A percentile compares a stretch with the other conserved stretches of the same genome.
Evolutionary conservation across 768 basidiomycete species (phyloP).

Genomic region (Asterophora lycoperdoides): DNA sequence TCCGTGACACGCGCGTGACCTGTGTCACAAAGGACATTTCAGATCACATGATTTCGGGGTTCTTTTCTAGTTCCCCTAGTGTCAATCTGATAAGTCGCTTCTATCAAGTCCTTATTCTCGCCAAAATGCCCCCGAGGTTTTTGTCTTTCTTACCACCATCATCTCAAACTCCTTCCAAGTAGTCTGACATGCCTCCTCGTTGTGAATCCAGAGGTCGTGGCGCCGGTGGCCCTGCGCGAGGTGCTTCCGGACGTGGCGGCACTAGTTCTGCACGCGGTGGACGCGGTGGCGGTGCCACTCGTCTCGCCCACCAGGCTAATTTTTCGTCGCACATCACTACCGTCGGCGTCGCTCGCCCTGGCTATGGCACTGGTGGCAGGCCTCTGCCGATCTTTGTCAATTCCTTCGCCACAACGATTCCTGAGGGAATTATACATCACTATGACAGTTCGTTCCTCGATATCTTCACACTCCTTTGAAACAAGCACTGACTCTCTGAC

Average conservation of each 20-base stretch:
- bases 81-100: slow-evolving; percentile 20
- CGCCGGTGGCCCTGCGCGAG: slow-evolving; percentile 21
- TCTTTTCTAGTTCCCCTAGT: slow-evolving; percentile 12
- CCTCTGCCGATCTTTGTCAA: slow-evolving; percentile 45
- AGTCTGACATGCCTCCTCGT: slow-evolving; percentile 43
- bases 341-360: slow-evolving; percentile 66
- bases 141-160: slow-evolving; percentile 12
- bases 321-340: slow-evolving; percentile 40
- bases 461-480: slow-evolving; percentile 1
- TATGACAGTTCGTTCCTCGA: slow-evolving; percentile 61
- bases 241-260: slow-evolving; percentile 22
- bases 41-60: slow-evolving; percentile 12
- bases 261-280: slow-evolving; percentile 25
- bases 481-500: neutral
- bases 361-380: slow-evolving; percentile 55
- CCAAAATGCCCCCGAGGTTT: neutral
- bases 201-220: slow-evolving; percentile 23
- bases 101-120: slow-evolving; percentile 5
- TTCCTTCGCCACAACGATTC: slow-evolving; percentile 59
- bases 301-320: slow-evolving; percentile 24
- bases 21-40: slow-evolving; percentile 7
- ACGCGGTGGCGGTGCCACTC: slow-evolving; percentile 29
- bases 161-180: slow-evolving; percentile 8
- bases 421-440: slow-evolving; percentile 64
- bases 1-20: slow-evolving; percentile 15